These are phyloP conservation scores for Epithemia pelagica DNA, from an alignment of 108 stramenopile species.

Conservation along the genomic window DNA sequence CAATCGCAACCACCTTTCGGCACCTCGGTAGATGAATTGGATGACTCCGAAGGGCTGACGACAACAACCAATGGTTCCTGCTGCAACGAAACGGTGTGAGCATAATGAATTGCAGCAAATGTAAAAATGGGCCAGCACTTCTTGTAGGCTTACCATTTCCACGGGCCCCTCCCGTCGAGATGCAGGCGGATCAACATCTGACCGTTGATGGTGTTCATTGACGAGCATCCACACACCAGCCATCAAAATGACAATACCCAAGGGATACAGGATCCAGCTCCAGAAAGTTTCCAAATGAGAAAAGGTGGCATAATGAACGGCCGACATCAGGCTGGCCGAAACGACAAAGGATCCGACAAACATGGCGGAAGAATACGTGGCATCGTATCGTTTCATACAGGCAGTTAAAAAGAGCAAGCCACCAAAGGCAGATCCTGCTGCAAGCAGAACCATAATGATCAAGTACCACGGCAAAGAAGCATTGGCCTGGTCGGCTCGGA, in stretches of 20 bases:
- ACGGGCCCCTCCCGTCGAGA: neutral
- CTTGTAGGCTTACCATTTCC: neutral
- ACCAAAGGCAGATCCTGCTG: conserved; percentile 45
- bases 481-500: conserved; percentile 3
- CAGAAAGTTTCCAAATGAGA: conserved; percentile 26
- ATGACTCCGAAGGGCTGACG: too few relatives aligned
- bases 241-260: conserved; percentile 51
- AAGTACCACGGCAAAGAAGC: conserved; percentile 24
- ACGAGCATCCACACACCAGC: conserved; percentile 56
- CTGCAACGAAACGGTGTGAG: too few relatives aligned
- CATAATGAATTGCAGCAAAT: too few relatives aligned
- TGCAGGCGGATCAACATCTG: neutral
- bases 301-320: conserved; percentile 73
- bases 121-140: too few relatives aligned
- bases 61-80: too few relatives aligned
- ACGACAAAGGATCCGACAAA: conserved; percentile 79
- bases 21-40: too few relatives aligned
- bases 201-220: neutral
- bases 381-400: conserved; percentile 83
- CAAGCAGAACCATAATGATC: conserved; percentile 28
- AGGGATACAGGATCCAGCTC: conserved; percentile 53
- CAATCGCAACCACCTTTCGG: too few relatives aligned
- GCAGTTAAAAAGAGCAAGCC: conserved; percentile 59
- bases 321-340: conserved; percentile 58
- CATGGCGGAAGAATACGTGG: conserved; percentile 69